Evolutionary conservation across 257 asterid genomes (phyloP).

Genomic region (Primulina tabacum): DNA sequence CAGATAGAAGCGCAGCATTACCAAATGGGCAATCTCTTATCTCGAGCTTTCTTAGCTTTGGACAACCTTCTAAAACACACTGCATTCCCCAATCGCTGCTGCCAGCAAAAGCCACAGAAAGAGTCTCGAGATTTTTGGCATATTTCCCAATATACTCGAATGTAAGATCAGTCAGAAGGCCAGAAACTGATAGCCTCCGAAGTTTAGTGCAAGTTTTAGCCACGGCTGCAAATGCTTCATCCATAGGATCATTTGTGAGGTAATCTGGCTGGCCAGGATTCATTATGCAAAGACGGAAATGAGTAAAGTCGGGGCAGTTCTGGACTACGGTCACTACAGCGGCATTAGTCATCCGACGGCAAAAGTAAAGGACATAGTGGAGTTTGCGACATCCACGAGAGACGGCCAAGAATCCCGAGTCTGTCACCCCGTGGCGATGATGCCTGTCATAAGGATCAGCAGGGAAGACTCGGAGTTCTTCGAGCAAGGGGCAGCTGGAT

Average conservation of each 20-base stretch:
- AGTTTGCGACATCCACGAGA: slow-evolving; percentile 77
- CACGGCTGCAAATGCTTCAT: slow-evolving; percentile 86
- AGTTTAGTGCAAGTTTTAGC: slow-evolving; percentile 70
- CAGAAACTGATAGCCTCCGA: slow-evolving; percentile 74
- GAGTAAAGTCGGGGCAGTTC: slow-evolving; percentile 84
- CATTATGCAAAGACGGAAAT: slow-evolving; percentile 92
- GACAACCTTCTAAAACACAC: slow-evolving; percentile 69
- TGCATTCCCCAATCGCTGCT: slow-evolving; percentile 80
- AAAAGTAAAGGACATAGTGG: slow-evolving; percentile 78
- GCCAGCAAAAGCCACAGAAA: slow-evolving; percentile 89
- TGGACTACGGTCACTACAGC: slow-evolving; percentile 67
- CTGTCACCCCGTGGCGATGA: slow-evolving; percentile 62
- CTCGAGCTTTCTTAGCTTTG: slow-evolving; percentile 85
- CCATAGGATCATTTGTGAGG: slow-evolving; percentile 82
- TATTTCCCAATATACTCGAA: slow-evolving; percentile 76
- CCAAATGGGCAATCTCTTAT: slow-evolving; percentile 87
- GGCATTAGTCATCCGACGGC: slow-evolving; percentile 84
- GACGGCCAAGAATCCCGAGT: slow-evolving; percentile 69
- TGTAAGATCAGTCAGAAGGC: slow-evolving; percentile 70
- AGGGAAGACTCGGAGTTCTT: slow-evolving; percentile 82
- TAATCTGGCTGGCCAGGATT: slow-evolving; percentile 64
- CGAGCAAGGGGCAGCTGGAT: slow-evolving; percentile 69
- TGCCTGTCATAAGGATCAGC: slow-evolving; percentile 57
- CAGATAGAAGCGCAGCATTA: slow-evolving; percentile 63
- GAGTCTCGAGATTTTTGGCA: slow-evolving; percentile 75